Evolutionary conservation across 495 filamentous ascomycete species (phyloP), one percentile per base, ranked within the genome.

Genomic region (Parathielavia hyrcaniae): DNA sequence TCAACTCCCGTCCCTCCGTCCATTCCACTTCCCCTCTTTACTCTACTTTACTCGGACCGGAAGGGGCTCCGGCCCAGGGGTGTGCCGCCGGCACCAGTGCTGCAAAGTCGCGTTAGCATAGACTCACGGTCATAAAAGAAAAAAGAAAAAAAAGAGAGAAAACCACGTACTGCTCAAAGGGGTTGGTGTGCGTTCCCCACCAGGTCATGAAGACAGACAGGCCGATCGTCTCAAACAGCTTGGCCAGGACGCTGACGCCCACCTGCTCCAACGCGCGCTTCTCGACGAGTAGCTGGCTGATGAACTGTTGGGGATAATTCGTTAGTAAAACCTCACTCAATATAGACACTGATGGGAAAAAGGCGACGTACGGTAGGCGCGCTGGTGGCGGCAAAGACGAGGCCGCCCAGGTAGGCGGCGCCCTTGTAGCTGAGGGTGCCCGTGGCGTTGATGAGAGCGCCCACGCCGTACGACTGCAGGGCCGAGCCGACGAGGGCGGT

Each of bases 371-470:
- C 91, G 57, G 85, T 82, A 48, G 93, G 93, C 54, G 92, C 90
- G 55, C 87, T 81, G 66, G 85, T 92, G 58, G 93, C 93, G 48
- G 91, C 81, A 79, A 98, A 97, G 72, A 98, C 85, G 66, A 98
- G 80, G 39, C 79, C 80, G 53, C 93, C 93, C 38, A 98, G 76
- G 75, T 97, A 98, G 17, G 93, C 89, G 59, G 93, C 93, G 65
- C 93, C 93, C 81, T 96, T 96, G 77, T 97, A 97, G 75, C 80
- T 88, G 53, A 98, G 78, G 41, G 91, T 95, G 59, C 91, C 90
- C 30, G 92, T 96, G 57, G 90, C 89, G 72, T 96, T 97, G 77
- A 98, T 89, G 62, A 98, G 78, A 48, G 93, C 93, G 61, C 89
- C 93, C 53, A 98, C 86, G 63, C 92, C 93, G 68, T 98, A 98